phyloP scores from a whole-genome alignment of 352 stramenopile genomes.

The Elongisporangium undulatum region DNA sequence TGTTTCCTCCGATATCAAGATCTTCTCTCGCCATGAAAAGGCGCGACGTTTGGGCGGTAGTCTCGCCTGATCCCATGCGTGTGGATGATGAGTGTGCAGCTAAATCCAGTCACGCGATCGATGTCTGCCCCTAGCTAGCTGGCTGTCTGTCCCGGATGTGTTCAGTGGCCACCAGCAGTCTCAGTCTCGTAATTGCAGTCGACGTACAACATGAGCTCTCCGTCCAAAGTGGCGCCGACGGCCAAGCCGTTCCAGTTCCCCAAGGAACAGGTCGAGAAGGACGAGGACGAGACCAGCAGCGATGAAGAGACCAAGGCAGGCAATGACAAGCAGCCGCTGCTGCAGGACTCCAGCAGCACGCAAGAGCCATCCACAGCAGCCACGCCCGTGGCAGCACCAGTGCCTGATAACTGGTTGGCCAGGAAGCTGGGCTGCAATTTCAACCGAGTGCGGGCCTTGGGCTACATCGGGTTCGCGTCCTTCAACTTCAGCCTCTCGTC shows the following conservation, averaged over 20 bases:
- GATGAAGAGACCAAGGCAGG: background rate
- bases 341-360: background rate
- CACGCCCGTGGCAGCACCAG: background rate
- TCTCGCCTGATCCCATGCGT: background rate
- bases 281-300: background rate
- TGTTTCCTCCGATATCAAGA: background rate
- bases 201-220: background rate
- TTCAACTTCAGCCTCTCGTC: conserved; percentile 69
- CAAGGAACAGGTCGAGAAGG: background rate
- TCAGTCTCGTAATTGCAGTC: background rate
- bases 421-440: conserved; percentile 5
- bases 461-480: conserved; percentile 41
- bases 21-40: conserved; percentile 7
- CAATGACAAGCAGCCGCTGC: background rate
- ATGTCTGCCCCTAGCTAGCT: background rate
- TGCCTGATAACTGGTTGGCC: background rate
- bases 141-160: background rate
- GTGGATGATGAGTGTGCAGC: background rate
- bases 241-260: background rate
- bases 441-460: conserved; percentile 26
- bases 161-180: background rate
- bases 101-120: background rate
- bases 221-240: background rate
- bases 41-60: conserved; percentile 1
- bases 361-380: background rate